These are phyloP conservation scores for Candida awuae DNA, from an alignment of 805 yeast species.

Conservation along the genomic window DNA sequence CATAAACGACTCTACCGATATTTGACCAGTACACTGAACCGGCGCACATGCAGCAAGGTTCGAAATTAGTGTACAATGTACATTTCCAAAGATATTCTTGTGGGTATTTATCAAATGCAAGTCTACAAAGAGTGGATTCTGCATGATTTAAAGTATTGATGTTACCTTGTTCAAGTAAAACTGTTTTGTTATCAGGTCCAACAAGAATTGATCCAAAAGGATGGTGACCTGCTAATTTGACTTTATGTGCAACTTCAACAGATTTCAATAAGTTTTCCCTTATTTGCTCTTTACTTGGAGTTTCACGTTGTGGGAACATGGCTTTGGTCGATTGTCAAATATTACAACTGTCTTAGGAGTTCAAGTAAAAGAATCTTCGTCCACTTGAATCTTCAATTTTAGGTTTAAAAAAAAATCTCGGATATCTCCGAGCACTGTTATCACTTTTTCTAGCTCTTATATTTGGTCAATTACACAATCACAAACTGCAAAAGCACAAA, in stretches of 20 bases:
- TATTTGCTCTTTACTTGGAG: constrained; percentile 10
- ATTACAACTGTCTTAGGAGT: neutral
- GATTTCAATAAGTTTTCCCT: constrained; percentile 11
- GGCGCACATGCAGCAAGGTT: constrained; percentile 28
- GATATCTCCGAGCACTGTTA: no score
- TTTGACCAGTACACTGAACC: constrained; percentile 26
- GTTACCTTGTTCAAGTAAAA: constrained; percentile 23
- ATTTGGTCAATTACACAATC: no score
- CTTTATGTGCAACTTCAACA: constrained; percentile 16
- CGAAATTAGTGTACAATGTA: constrained; percentile 26
- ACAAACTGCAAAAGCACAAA: no score
- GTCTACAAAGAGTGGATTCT: constrained; percentile 20
- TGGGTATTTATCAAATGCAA: constrained; percentile 16
- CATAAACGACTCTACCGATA: constrained; percentile 24
- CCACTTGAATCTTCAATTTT: no score
- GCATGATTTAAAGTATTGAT: constrained; percentile 27
- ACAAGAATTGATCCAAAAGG: constrained; percentile 26
- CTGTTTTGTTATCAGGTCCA: constrained; percentile 21
- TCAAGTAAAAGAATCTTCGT: neutral
- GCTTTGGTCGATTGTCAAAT: neutral
- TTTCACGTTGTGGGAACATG: constrained; percentile 16
- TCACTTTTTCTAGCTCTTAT: no score
- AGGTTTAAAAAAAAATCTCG: no score
- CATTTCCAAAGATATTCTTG: constrained; percentile 24
- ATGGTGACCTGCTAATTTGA: constrained; percentile 20